Base-by-base conservation (phyloP, 768 basidiomycete genomes). In the Neoboletus brunneissimus region DNA sequence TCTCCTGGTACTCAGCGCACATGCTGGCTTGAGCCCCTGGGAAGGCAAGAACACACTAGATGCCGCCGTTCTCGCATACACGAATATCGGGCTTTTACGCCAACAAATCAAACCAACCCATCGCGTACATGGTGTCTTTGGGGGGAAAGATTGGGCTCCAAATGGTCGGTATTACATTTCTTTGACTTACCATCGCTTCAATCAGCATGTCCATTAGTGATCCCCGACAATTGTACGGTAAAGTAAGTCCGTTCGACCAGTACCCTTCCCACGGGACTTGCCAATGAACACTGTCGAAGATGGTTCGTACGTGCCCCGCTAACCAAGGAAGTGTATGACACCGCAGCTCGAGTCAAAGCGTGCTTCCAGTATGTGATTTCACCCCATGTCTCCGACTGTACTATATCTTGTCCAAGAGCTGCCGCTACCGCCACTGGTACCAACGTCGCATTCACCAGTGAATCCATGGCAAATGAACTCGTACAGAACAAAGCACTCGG, bases 31-130 rank as follows among this genome's bases (percentile, higher is more conserved):
- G 27, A 87, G 86, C 22, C 91, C 91, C 23, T 93, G 91, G 91
- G 88, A 92, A 68, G 91, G 90, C 2, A 79, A 77, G 57, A 93
- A 94, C 59, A 86, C 91, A 1, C 72, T 93, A 13, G 92, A 95
- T 65, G 93, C 93, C 0, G 91, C 90, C n/a, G 87, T 93, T 5
- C 77, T 91, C 4, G 87, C 88, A 4, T 94, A 94, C 66, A 87
- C 81, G 48, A 88, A 85, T 51, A 84, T 94, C 27, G 85, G 89
- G 0, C 83, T 85, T 8, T 77, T 94, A 25, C 83, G 93, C 16
- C 93, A 95, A 69, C 93, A 94, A 63, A 77, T 91, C 16, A 78
- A 80, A 51, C 89, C 93, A 0, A 84, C 85, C 0, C 83, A 87
- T 59, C 85, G 91, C 38, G 81, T 91, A 4, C 91, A 95, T 64